Evolutionary conservation across 768 basidiomycete species (phyloP).

Genomic region (Auriculariales sp.): DNA sequence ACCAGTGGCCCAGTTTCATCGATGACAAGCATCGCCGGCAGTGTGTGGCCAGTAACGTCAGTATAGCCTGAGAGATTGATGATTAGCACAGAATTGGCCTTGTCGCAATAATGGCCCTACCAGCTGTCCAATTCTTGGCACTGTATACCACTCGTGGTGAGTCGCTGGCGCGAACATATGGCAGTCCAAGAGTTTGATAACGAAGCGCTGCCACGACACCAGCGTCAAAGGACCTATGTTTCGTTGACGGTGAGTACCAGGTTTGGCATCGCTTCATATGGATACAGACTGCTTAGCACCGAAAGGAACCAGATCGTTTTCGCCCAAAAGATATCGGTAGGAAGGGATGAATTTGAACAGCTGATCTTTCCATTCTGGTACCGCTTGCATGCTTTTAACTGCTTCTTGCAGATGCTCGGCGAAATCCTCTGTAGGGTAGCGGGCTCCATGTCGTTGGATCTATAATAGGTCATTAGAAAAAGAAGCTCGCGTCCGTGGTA

Average conservation of each 20-base stretch:
- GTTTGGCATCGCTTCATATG: no score
- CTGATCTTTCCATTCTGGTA: constrained; percentile 27
- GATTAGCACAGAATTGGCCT: no score
- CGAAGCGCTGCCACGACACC: constrained; percentile 38
- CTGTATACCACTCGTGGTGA: constrained; percentile 47
- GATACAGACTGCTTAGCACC: constrained; percentile 47
- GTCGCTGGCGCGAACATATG: constrained; percentile 38
- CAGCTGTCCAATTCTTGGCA: constrained; percentile 56
- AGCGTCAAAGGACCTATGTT: constrained; percentile 30
- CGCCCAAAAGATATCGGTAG: constrained; percentile 45
- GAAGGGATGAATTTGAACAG: constrained; percentile 40
- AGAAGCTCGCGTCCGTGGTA: background rate
- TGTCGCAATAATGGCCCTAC: constrained; percentile 23
- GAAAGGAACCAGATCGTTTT: constrained; percentile 44
- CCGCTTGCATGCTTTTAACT: constrained; percentile 39
- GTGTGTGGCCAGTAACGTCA: no score
- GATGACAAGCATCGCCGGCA: no score
- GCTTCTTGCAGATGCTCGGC: constrained; percentile 28
- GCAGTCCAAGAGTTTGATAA: constrained; percentile 36
- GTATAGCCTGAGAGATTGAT: no score
- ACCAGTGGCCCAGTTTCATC: no score
- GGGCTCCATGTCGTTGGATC: constrained; percentile 72
- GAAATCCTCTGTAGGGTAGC: constrained; percentile 50
- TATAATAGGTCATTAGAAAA: constrained; percentile 13
- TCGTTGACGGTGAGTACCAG: background rate